Evolutionary conservation across 345 rosid species (phyloP).

Genomic region (Eucalyptus decipiens): DNA sequence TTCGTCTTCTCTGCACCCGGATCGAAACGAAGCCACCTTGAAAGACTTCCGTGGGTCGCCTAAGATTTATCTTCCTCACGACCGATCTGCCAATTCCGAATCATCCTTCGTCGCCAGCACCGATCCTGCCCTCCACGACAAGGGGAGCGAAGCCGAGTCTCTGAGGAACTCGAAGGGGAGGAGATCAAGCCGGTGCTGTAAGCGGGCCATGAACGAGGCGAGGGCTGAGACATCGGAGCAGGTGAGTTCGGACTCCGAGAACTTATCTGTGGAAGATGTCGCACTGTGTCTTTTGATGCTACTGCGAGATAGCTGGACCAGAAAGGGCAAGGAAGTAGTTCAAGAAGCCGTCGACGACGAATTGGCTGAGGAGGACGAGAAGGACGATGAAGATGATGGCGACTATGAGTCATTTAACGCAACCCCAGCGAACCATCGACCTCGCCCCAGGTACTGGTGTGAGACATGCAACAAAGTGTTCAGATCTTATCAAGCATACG

Average conservation of each 20-base stretch:
- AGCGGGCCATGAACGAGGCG: not conserved
- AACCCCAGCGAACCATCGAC: not conserved
- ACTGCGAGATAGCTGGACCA: not conserved
- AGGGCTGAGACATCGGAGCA: constrained; percentile 20
- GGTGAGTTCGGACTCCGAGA: constrained; percentile 14
- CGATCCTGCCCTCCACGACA: not conserved
- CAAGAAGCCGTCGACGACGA: not conserved
- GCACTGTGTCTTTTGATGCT: constrained; percentile 23
- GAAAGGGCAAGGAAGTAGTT: not conserved
- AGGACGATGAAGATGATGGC: not conserved
- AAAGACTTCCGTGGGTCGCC: not conserved
- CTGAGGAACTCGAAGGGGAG: not conserved
- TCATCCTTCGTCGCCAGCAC: not conserved
- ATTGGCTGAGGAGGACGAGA: not conserved
- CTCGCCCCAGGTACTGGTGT: not conserved
- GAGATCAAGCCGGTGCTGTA: not conserved
- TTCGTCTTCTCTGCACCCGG: not conserved
- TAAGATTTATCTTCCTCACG: not conserved
- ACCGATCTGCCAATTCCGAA: constrained; percentile 3
- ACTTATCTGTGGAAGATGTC: constrained; percentile 8
- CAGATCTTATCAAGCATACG: constrained; percentile 15
- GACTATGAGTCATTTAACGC: not conserved
- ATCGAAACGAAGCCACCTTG: not conserved
- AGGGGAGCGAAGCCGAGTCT: constrained; percentile 13
- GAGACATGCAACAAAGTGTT: constrained; percentile 9